Percentiles rank a stretch among this genome's conserved stretches.
phyloP scores from a whole-genome alignment of 768 basidiomycete species.

The Lactarius hatsudake region DNA sequence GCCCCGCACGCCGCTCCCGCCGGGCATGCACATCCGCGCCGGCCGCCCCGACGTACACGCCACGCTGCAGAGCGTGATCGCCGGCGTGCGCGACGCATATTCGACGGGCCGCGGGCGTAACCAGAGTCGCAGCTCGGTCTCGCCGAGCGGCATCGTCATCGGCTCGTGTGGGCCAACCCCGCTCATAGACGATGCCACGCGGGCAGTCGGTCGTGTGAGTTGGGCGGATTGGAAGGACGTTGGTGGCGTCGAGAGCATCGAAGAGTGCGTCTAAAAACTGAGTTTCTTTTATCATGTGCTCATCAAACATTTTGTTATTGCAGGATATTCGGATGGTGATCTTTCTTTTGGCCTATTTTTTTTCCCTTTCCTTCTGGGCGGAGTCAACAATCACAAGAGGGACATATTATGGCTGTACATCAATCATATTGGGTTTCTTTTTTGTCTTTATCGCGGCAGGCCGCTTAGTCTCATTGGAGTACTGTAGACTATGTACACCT shows the following conservation, averaged over 20 bases:
- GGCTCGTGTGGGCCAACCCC: conserved; percentile 43
- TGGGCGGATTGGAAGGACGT: conserved; percentile 30
- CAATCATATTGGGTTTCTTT: background rate
- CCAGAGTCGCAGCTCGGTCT: conserved; percentile 10
- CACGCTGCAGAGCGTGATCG: conserved; percentile 30
- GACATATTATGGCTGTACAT: background rate
- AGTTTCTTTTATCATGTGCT: background rate
- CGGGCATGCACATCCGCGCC: conserved; percentile 33
- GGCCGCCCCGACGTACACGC: conserved; percentile 32
- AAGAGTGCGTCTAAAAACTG: conserved; percentile 19
- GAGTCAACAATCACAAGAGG: background rate
- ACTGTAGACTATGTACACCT: background rate
- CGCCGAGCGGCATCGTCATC: conserved; percentile 38
- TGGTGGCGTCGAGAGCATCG: conserved; percentile 27
- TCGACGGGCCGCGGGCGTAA: conserved; percentile 10
- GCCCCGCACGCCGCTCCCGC: conserved; percentile 29
- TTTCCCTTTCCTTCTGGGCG: background rate
- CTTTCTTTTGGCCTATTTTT: background rate
- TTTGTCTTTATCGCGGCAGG: background rate
- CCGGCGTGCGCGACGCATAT: conserved; percentile 28
- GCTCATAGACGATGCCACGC: conserved; percentile 39
- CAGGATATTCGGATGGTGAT: conserved; percentile 19
- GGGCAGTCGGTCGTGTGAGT: conserved; percentile 38
- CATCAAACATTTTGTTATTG: background rate
- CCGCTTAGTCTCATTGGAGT: background rate